These are phyloP conservation scores for Chloroidium sp. DNA, from an alignment of 163 green algal genomes.

Conservation along the genomic window DNA sequence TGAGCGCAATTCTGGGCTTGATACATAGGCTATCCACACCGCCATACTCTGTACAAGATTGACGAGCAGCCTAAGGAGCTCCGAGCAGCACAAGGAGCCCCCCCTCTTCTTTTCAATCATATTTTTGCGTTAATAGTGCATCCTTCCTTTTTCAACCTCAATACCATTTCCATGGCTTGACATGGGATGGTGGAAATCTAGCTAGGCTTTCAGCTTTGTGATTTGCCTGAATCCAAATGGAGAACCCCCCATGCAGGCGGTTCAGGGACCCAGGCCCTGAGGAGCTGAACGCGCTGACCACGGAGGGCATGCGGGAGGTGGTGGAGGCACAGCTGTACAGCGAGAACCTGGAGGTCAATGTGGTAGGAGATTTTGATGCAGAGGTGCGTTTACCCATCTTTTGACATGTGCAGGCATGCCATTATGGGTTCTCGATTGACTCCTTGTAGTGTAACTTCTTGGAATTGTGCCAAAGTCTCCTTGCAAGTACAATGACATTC, in stretches of 20 bases:
- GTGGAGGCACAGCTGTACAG: conserved; percentile 67
- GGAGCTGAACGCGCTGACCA: conserved; percentile 76
- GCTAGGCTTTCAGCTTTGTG: not conserved
- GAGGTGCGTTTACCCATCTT: conserved; percentile 1
- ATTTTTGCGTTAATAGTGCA: no score
- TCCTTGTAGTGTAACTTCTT: not conserved
- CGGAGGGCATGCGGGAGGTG: conserved; percentile 63
- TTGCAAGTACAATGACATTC: no score
- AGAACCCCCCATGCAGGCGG: conserved; percentile 17
- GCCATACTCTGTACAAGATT: no score
- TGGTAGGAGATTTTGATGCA: conserved; percentile 90
- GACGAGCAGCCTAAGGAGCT: no score
- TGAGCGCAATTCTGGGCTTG: no score
- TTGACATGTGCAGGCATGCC: conserved; percentile 20
- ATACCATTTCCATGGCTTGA: no score
- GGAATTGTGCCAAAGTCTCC: not conserved
- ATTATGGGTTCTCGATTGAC: not conserved
- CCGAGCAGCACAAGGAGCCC: no score
- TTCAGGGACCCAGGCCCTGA: conserved; percentile 79
- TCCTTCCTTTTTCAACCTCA: no score
- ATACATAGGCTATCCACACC: no score
- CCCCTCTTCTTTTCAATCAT: no score
- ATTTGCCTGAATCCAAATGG: not conserved
- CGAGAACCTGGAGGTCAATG: conserved; percentile 70
- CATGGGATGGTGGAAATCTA: not conserved